Evolutionary conservation across 75 land plant genomes (phyloP).

Genomic region (Selaginella moellendorffii): DNA sequence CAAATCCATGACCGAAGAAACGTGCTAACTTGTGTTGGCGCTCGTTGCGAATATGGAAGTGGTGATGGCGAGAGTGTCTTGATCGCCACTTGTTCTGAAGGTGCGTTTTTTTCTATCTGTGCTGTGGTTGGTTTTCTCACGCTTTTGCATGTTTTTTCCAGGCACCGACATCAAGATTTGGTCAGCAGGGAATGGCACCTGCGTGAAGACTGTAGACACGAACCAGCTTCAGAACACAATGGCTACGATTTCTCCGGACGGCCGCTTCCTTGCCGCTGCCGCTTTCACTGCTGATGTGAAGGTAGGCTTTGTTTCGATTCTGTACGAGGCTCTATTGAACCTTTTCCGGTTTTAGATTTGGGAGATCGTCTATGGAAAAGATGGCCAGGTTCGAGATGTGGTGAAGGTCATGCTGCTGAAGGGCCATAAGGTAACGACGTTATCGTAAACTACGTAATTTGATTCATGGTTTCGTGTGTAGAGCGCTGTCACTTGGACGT

Average conservation of each 20-base stretch:
- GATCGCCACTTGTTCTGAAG: constrained; percentile 87
- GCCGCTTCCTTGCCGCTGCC: constrained; percentile 95
- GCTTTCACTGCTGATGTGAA: constrained; percentile 99
- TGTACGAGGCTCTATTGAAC: not conserved
- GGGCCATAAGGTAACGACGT: constrained; percentile 69
- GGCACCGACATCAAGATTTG: constrained; percentile 89
- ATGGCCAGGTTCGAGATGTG: constrained; percentile 83
- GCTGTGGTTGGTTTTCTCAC: not conserved
- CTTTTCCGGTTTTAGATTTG: constrained; percentile 46
- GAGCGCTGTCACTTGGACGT: constrained; percentile 97
- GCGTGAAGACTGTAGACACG: constrained; percentile 63
- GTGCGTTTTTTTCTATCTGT: constrained; percentile 19
- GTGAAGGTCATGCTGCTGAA: constrained; percentile 90
- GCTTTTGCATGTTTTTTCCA: constrained; percentile 14
- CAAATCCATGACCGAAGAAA: constrained; percentile 56
- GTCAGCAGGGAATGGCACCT: constrained; percentile 72
- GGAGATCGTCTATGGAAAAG: constrained; percentile 91
- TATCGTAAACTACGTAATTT: too few relatives aligned
- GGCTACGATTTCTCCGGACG: constrained; percentile 88
- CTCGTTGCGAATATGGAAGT: constrained; percentile 63
- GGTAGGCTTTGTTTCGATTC: constrained; percentile 19
- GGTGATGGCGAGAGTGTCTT: constrained; percentile 88
- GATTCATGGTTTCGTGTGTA: constrained; percentile 15
- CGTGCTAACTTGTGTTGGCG: constrained; percentile 43
- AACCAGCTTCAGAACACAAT: constrained; percentile 89